Base-by-base conservation (phyloP, 192 early-diverging fungal species). In the Bifiguratus adelaidae region DNA sequence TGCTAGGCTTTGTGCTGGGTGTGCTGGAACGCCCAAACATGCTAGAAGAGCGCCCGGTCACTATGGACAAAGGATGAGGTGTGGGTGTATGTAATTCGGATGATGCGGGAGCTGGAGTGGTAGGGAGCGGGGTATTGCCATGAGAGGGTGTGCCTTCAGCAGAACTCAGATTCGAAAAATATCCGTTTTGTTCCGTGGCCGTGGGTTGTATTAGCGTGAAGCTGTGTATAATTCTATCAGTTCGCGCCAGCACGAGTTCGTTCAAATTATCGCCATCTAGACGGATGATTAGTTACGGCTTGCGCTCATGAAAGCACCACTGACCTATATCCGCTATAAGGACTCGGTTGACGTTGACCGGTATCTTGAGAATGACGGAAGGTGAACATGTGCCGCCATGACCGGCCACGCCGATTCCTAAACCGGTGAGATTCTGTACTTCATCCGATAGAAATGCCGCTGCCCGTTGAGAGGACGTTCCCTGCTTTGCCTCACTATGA, bases 311-410 rank as follows among this genome's bases (percentile, higher is more conserved):
- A 7, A 2, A 19, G 16, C 23, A 12, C 19, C 26, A 35, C 30
- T 22, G 58, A 74, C 71, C 73, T 15, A 77, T 74, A 46, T 77
- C 74, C 3, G 71, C 71, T 52, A 77, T 77, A 6, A 71, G 38
- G 2, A 68, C 65, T 23, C 65, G 53, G 30, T 77, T 77, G 22
- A 73, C 70, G 51, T 77, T 77, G 38, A 77, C 71, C 24, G 74
- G 74, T 2, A 77, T 71, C 6, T 59, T 65, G 0, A 77, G 43
- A 4, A 65, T 77, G 13, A 71, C 48, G 11, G 47, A 61, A 3
- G 70, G 69, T 22, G n/a, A n/a, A n/a, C n/a, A n/a, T n/a, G n/a
- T n/a, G n/a, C n/a, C n/a, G n/a, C n/a, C n/a, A n/a, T n/a, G n/a
- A n/a, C n/a, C n/a, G n/a, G n/a, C n/a, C n/a, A n/a, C n/a, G n/a